Conservation (phyloP, 2,329 filamentous ascomycete genomes). For the Aspergillus puulaauensis region DNA sequence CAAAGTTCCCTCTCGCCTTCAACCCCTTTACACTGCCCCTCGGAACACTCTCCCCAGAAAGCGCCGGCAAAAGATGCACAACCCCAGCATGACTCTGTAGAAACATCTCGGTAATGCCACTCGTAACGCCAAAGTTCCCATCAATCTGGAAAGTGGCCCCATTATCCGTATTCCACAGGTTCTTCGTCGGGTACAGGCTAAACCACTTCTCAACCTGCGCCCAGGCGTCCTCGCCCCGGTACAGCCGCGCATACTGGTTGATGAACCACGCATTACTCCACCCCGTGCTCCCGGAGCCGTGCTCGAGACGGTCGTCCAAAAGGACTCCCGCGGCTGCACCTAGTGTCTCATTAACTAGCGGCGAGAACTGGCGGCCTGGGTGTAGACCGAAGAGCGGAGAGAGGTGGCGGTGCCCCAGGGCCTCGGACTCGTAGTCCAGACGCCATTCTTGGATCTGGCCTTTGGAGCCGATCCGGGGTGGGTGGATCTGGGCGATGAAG, state of each 20-base stretch:
- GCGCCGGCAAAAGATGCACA: conserved; percentile 38
- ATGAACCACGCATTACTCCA: conserved; percentile 8
- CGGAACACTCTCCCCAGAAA: conserved; percentile 28
- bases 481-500: neutral
- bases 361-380: conserved; percentile 4
- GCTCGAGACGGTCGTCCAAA: neutral
- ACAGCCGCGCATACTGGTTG: conserved; percentile 2
- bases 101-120: conserved; percentile 6
- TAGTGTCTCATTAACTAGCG: neutral
- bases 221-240: conserved; percentile 4
- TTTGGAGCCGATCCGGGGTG: neutral
- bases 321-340: conserved; percentile 2
- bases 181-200: conserved; percentile 2
- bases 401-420: conserved; percentile 4
- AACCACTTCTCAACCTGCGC: conserved; percentile 1
- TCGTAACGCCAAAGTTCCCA: conserved; percentile 8
- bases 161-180: conserved; percentile 6
- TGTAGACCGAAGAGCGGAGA: neutral
- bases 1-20: conserved; percentile 35
- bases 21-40: conserved; percentile 32
- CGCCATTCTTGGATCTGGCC: conserved; percentile 10
- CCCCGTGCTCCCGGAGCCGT: conserved; percentile 6
- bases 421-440: neutral
- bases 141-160: conserved; percentile 8
- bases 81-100: conserved; percentile 7